Evolutionary conservation across 805 yeast species (phyloP), one percentile per base, ranked within the genome.

Genomic region (Wickerhamiella brachini): DNA sequence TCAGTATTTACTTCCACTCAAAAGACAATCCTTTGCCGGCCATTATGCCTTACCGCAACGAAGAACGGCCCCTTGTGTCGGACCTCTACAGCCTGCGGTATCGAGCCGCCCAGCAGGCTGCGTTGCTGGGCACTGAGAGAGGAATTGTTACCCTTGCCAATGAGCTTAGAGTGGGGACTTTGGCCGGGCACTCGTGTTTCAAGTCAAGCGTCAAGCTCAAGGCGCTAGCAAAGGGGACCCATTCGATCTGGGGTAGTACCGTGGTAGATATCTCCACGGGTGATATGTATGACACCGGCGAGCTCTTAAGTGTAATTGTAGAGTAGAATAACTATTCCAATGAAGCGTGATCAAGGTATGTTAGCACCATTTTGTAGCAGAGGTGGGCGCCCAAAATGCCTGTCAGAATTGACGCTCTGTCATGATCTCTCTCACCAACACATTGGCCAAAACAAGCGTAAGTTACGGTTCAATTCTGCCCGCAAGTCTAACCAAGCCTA

Each of bases 211-310:
- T 85, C 24, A 70, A 69, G 48, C 63, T 85, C 39, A 67, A 82
- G 46, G 88, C 86, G 0, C 66, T 83, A 13, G 74, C 79, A 43
- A 71, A 72, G 56, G 95, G 95, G 0, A 72, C 81, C 7, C 80
- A 75, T 61, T 75, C 77, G 44, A 65, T 85, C 20, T 79, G 75
- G 50, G 87, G 85, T 2, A 72, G 83, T n/a, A 75, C 75, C 52
- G 69, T 85, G 13, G 72, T 80, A 46, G 94, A 85, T 59, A 68
- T 78, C 10, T 59, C 63, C 38, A 73, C 79, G 18, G 86, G 89
- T 2, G 89, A 83, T 51, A 75, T 78, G 1, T 72, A 80, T 55
- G 88, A 80, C 54, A 81, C 85, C 61, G 88, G 87, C 1, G 74
- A 77, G 52, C 66, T 84, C 49, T 69, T 85, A 38, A 88, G 83